phyloP scores from a whole-genome alignment of 768 basidiomycete species.

The Kwoniella sp. region DNA sequence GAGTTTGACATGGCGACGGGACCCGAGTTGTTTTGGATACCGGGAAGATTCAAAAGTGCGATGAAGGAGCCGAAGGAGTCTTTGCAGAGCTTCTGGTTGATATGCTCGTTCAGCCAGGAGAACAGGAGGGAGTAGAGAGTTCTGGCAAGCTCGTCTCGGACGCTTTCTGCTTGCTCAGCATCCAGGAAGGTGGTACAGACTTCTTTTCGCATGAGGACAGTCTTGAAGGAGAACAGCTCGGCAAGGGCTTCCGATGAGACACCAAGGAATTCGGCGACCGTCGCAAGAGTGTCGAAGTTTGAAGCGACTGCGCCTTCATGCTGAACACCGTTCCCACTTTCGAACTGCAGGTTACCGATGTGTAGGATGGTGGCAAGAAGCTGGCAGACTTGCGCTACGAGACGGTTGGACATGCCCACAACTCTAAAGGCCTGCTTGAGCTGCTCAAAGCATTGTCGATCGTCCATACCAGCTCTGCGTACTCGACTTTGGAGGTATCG shows the following conservation, averaged over 20 bases:
- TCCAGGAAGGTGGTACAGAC: constrained; percentile 96
- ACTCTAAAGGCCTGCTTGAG: constrained; percentile 91
- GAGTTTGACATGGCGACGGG: constrained; percentile 66
- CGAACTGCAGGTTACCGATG: constrained; percentile 89
- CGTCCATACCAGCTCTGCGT: constrained; percentile 64
- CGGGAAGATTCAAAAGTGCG: constrained; percentile 90
- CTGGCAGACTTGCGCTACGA: constrained; percentile 94
- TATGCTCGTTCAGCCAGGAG: constrained; percentile 92
- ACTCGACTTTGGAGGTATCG: constrained; percentile 80
- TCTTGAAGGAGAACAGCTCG: constrained; percentile 81
- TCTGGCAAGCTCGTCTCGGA: constrained; percentile 90
- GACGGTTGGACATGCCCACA: constrained; percentile 86
- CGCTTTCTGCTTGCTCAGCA: constrained; percentile 86
- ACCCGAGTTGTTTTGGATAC: constrained; percentile 75
- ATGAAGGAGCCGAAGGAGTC: constrained; percentile 88
- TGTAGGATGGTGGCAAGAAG: constrained; percentile 93
- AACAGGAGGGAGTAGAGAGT: constrained; percentile 92
- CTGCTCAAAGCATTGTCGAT: constrained; percentile 85
- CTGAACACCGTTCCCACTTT: constrained; percentile 68
- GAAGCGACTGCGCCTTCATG: constrained; percentile 92
- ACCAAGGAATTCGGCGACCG: constrained; percentile 89
- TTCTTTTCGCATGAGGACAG: constrained; percentile 90
- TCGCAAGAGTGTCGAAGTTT: constrained; percentile 76
- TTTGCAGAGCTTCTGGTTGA: constrained; percentile 91
- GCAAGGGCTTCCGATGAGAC: constrained; percentile 68